Conservation (phyloP, 768 basidiomycete species). For the Phaffia australis region DNA sequence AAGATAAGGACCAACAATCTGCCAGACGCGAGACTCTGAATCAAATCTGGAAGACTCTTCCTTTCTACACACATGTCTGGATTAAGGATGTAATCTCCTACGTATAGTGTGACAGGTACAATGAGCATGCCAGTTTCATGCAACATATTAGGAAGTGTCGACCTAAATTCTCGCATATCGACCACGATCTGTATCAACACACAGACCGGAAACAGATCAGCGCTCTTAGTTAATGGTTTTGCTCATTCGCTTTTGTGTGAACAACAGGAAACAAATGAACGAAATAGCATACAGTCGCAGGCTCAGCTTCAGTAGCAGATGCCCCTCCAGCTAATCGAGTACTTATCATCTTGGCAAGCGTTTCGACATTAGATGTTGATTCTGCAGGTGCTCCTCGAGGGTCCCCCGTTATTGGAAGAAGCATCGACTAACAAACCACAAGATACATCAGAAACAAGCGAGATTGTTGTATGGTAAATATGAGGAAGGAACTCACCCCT, state of each 20-base stretch:
- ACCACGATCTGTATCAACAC: conserved; percentile 61
- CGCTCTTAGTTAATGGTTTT: neutral
- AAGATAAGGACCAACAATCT: conserved; percentile 56
- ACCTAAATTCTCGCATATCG: conserved; percentile 93
- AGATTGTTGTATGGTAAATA: neutral
- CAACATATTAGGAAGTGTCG: conserved; percentile 75
- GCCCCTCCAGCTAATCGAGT: conserved; percentile 74
- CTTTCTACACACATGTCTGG: conserved; percentile 94
- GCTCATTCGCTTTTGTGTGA: neutral
- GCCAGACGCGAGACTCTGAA: conserved; percentile 88
- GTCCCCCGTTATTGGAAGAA: conserved; percentile 58
- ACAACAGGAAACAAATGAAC: neutral
- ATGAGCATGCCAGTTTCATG: conserved; percentile 70
- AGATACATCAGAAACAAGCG: neutral
- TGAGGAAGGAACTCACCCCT: conserved; percentile 49
- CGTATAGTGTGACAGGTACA: conserved; percentile 81
- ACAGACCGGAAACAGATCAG: neutral
- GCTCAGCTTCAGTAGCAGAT: conserved; percentile 43
- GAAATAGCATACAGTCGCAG: conserved; percentile 40
- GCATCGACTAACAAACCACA: conserved; percentile 56
- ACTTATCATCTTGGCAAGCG: conserved; percentile 52
- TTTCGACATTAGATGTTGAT: conserved; percentile 7
- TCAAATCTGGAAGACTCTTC: conserved; percentile 83
- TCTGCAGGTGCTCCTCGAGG: conserved; percentile 24
- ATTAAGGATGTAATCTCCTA: conserved; percentile 90